A percentile compares a stretch with the other conserved stretches of the same genome.
Evolutionary conservation across 106 monocot genomes (phyloP).

Genomic region (Acorus calamus): DNA sequence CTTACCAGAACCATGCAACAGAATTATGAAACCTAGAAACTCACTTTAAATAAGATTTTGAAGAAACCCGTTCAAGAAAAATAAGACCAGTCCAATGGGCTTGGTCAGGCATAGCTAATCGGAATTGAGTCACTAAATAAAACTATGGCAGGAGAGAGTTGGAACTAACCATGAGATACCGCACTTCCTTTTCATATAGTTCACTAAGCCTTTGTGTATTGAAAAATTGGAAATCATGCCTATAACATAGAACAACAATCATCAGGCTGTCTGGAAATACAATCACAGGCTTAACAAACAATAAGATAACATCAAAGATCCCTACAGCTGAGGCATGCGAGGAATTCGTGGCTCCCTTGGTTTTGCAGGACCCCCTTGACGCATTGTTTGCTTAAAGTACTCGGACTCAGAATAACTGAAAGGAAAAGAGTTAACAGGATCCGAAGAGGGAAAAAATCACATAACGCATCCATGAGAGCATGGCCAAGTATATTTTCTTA

Average conservation of each 20-base stretch:
- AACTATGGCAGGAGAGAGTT: not conserved
- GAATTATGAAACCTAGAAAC: no score
- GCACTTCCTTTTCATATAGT: conserved; percentile 97
- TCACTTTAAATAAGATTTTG: no score
- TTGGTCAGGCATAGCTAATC: no score
- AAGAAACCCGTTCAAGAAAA: no score
- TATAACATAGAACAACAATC: conserved; percentile 25
- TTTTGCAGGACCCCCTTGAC: conserved; percentile 80
- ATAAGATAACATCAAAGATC: not conserved
- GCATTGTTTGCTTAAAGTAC: conserved; percentile 89
- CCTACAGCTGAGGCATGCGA: conserved; percentile 96
- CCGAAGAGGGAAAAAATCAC: conserved; percentile 2
- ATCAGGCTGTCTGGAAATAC: not conserved
- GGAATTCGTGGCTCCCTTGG: conserved; percentile 89
- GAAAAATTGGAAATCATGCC: conserved; percentile 99
- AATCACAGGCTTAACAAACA: no score
- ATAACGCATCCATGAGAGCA: no score
- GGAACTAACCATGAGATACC: conserved; percentile 75
- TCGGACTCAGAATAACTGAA: conserved; percentile 91
- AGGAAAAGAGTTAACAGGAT: not conserved
- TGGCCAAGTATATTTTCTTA: conserved; percentile 20
- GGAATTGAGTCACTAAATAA: no score
- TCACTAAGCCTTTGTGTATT: conserved; percentile 85
- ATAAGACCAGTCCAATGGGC: no score
- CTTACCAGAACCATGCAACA: no score